Evolutionary conservation across 106 monocot species (phyloP).

Genomic region (Narthecium ossifragum): DNA sequence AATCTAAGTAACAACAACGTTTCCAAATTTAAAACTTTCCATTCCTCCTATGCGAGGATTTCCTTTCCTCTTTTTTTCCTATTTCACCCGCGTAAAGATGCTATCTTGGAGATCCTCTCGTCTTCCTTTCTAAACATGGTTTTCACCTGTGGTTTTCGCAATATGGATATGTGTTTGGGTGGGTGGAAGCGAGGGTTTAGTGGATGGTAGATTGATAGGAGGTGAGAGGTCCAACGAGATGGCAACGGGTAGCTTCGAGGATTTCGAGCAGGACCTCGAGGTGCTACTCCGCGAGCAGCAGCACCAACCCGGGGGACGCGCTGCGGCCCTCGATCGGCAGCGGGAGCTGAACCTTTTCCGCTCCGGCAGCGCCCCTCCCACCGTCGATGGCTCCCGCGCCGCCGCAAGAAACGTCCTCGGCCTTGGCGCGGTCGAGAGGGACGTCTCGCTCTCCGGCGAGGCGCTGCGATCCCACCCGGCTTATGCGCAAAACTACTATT

Average conservation of each 20-base stretch:
- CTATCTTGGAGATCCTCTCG: not conserved
- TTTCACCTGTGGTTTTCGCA: too few species aligned
- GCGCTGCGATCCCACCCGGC: constrained; percentile 48
- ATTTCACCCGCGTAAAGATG: not conserved
- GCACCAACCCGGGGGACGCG: constrained; percentile 5
- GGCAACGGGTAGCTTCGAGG: constrained; percentile 13
- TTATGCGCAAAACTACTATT: constrained; percentile 59
- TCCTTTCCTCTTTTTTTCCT: too few species aligned
- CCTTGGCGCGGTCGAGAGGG: too few species aligned
- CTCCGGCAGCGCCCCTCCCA: constrained; percentile 81
- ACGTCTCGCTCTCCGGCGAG: constrained; percentile 36
- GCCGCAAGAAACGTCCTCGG: constrained; percentile 39
- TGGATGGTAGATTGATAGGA: not conserved
- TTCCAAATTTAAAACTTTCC: too few species aligned
- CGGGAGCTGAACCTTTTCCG: constrained; percentile 45
- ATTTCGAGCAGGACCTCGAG: constrained; percentile 46
- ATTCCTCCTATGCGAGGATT: too few species aligned
- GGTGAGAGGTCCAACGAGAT: too few species aligned
- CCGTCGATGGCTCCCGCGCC: constrained; percentile 56
- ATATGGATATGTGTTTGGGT: too few species aligned
- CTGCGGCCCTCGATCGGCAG: constrained; percentile 16
- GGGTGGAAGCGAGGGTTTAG: too few species aligned
- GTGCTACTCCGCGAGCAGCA: constrained; percentile 44
- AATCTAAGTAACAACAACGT: too few species aligned
- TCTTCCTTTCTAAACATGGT: not conserved